These are phyloP conservation scores for Rhodotorula sp. DNA, from an alignment of 1,284 basidiomycete genomes.

Conservation along the genomic window DNA sequence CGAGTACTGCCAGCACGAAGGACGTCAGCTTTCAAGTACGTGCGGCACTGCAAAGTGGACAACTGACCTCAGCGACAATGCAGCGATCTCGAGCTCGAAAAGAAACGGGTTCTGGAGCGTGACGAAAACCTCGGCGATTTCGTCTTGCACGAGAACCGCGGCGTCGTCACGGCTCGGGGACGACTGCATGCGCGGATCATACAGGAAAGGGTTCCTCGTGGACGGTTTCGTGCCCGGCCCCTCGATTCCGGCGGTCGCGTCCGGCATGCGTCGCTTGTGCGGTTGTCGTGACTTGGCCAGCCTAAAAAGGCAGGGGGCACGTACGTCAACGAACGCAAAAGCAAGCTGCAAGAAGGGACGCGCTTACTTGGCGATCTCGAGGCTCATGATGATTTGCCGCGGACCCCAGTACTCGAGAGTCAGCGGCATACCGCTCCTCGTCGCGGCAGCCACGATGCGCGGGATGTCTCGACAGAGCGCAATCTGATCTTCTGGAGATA, in stretches of 20 bases:
- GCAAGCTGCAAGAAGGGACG: background rate
- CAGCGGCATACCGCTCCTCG: conserved; percentile 26
- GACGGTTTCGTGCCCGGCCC: conserved; percentile 1
- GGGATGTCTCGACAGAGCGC: conserved; percentile 40
- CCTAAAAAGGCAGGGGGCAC: conserved; percentile 52
- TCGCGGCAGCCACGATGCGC: conserved; percentile 37
- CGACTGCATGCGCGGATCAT: conserved; percentile 67
- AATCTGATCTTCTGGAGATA: conserved; percentile 45
- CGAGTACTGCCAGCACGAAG: conserved; percentile 60
- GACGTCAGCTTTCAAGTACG: conserved; percentile 10
- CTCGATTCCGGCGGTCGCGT: conserved; percentile 26
- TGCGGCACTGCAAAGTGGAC: background rate
- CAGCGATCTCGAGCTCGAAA: conserved; percentile 82
- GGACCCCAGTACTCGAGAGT: conserved; percentile 50
- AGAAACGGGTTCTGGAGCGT: conserved; percentile 86
- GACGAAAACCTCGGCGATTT: conserved; percentile 74
- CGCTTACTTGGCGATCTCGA: conserved; percentile 35
- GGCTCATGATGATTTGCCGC: conserved; percentile 39
- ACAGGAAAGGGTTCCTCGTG: conserved; percentile 67
- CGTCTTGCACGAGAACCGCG: conserved; percentile 69
- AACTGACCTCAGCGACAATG: conserved; percentile 71
- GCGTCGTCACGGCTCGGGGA: conserved; percentile 46
- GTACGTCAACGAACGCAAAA: background rate
- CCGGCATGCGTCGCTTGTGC: conserved; percentile 59
- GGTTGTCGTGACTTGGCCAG: conserved; percentile 69